Base-by-base conservation (phyloP, 2,329 filamentous ascomycete genomes). In the Microcyclosporella mali region DNA sequence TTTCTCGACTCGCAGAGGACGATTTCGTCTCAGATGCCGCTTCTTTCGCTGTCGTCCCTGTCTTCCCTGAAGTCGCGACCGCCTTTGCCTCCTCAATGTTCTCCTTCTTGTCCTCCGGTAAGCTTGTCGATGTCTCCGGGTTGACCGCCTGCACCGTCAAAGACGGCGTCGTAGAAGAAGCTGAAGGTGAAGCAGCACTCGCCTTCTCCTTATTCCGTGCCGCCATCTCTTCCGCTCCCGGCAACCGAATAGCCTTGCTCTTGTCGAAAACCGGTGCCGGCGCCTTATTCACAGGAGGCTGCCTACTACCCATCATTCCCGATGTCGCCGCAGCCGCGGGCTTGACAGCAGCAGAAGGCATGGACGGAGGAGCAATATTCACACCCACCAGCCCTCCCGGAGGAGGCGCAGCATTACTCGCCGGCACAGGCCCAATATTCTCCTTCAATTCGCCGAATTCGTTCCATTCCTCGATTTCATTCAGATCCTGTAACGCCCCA, bases 381-480 rank as follows among this genome's bases (percentile, higher is more conserved):
- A 58, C 51, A 17, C 56, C 58, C 4, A 45, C 45, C 33, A 51
- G 56, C 11, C 51, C 56, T 19, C 56, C 56, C 15, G 57, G 40
- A 4, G 56, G 56, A 12, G 51, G 46, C 10, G 51, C 53, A 47
- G 52, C 51, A 41, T 18, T 41, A 16, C 43, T 48, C 4, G 55
- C 52, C 11, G 68, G 70, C 63, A 67, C 77, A 72, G 62, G 67
- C 33, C 73, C 73, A 56, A 97, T 80, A 57, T 90, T 84, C 67
- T 90, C 80, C 66, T 88, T 88, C 49, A 98, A 78, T 69, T 97
- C 90, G 67, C 88, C 88, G 67, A 94, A 95, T 66, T 98, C 92
- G 71, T 98, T 98, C 92, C 90, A 97, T 64, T 98, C 92, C 68
- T 98, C 92, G 51, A 97, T 81, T 66, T 97, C 84, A 51, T 90